Percentiles rank a stretch among this genome's conserved stretches.
These are phyloP conservation scores for Acanthamoeba royreba DNA, from an alignment of 208 protist genomes.

Conservation along the genomic window DNA sequence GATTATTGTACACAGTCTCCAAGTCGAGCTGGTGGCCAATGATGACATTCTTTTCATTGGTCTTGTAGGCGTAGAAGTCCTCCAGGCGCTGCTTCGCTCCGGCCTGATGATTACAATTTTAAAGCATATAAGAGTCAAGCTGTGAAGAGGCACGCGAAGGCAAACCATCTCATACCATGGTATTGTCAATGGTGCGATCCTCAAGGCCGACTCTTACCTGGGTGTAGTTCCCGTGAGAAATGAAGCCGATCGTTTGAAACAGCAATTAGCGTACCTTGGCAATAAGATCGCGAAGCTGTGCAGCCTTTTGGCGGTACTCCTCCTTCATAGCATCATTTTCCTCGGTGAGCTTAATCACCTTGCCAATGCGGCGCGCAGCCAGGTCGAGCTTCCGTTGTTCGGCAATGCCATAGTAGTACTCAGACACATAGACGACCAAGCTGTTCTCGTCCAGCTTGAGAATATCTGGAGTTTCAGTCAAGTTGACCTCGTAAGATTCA, in stretches of 20 bases:
- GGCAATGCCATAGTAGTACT: slow-evolving; percentile 56
- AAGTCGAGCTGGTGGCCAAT: slow-evolving; percentile 42
- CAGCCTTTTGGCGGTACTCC: not conserved
- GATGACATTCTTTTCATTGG: slow-evolving; percentile 41
- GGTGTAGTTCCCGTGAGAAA: not conserved
- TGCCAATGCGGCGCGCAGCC: slow-evolving; percentile 47
- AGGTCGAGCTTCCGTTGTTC: slow-evolving; percentile 48
- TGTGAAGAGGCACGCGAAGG: not conserved
- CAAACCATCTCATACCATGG: not conserved
- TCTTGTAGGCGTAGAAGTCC: slow-evolving; percentile 50
- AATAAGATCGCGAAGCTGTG: not conserved
- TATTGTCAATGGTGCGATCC: slow-evolving; percentile 30
- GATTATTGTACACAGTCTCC: slow-evolving; percentile 53
- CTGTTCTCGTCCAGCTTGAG: slow-evolving; percentile 47
- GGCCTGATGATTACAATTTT: not conserved
- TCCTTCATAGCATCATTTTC: slow-evolving; percentile 33
- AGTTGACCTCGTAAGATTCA: not conserved
- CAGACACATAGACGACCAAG: slow-evolving; percentile 16
- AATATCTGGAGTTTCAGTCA: slow-evolving; percentile 8
- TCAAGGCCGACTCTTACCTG: not conserved
- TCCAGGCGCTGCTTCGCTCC: slow-evolving; percentile 30
- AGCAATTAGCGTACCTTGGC: not conserved
- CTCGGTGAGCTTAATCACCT: slow-evolving; percentile 53
- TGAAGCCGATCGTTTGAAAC: not conserved
- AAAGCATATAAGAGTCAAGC: not conserved